A percentile compares a stretch with the other conserved stretches of the same genome.
Evolutionary conservation across 257 asterid species (phyloP).

Genomic region (Nicotiana knightiana): DNA sequence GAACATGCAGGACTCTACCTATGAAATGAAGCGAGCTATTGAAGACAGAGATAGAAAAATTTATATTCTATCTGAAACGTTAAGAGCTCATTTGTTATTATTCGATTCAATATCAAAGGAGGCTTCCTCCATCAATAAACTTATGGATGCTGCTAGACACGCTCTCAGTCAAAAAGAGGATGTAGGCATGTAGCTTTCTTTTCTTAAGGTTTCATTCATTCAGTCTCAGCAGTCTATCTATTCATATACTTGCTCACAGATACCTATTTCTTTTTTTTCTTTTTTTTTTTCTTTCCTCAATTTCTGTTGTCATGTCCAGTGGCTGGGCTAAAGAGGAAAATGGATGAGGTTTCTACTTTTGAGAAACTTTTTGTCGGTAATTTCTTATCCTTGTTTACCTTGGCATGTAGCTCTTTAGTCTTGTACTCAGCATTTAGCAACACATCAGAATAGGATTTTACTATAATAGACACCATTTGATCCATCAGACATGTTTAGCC

Average conservation of each 20-base stretch:
- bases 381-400: background rate
- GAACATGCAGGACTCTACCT: constrained; percentile 26
- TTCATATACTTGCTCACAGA: background rate
- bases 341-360: constrained; percentile 30
- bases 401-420: background rate
- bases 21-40: constrained; percentile 31
- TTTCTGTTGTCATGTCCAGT: constrained; percentile 18
- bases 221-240: background rate
- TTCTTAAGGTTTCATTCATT: background rate
- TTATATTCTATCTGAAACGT: constrained; percentile 26
- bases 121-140: constrained; percentile 31
- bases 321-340: constrained; percentile 26
- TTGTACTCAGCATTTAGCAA: background rate
- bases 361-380: constrained; percentile 33
- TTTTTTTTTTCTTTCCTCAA: background rate
- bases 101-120: constrained; percentile 32
- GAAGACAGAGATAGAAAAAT: constrained; percentile 31
- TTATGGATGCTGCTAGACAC: constrained; percentile 22
- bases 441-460: background rate
- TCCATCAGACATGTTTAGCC: background rate
- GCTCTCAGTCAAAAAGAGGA: constrained; percentile 31
- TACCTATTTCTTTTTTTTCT: background rate
- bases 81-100: constrained; percentile 26
- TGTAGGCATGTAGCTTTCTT: constrained; percentile 30
- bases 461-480: background rate